Evolutionary conservation across 192 early-diverging fungal genomes (phyloP).

Genomic region (Coemansia sp.): DNA sequence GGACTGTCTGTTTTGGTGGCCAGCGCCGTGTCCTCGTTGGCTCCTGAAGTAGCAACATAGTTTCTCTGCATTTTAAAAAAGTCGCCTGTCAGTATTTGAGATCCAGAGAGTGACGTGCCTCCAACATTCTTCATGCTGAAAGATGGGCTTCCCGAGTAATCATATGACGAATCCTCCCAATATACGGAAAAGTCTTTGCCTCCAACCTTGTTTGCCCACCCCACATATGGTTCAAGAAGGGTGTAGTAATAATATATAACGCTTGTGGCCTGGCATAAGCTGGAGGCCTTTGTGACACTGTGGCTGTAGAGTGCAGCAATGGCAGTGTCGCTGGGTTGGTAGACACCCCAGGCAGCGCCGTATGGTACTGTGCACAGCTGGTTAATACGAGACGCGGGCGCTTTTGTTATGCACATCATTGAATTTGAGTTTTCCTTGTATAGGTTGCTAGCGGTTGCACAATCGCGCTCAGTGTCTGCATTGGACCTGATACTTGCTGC

Average conservation of each 20-base stretch:
- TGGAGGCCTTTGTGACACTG: slow-evolving; percentile 8
- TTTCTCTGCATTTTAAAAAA: slow-evolving; percentile 14
- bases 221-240: slow-evolving; percentile 27
- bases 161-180: slow-evolving; percentile 11
- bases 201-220: slow-evolving; percentile 21
- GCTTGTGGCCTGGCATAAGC: slow-evolving; percentile 19
- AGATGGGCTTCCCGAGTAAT: slow-evolving; percentile 1
- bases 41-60: not conserved
- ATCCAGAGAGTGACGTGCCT: too few relatives aligned
- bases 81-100: slow-evolving; percentile 15
- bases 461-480: slow-evolving; percentile 10
- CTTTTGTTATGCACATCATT: slow-evolving; percentile 17
- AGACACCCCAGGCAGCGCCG: slow-evolving; percentile 27
- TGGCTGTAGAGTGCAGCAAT: slow-evolving; percentile 31
- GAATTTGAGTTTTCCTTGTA: slow-evolving; percentile 19
- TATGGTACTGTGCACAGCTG: slow-evolving; percentile 30
- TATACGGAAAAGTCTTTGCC: slow-evolving; percentile 15
- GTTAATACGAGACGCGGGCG: slow-evolving; percentile 20
- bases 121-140: slow-evolving; percentile 13
- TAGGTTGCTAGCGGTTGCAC: slow-evolving; percentile 19
- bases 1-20: not conserved
- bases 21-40: too few relatives aligned
- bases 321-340: slow-evolving; percentile 25
- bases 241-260: slow-evolving; percentile 39
- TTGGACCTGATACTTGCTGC: too few relatives aligned